phyloP scores from a whole-genome alignment of 768 basidiomycete genomes.

The Tulasnella sp. region DNA sequence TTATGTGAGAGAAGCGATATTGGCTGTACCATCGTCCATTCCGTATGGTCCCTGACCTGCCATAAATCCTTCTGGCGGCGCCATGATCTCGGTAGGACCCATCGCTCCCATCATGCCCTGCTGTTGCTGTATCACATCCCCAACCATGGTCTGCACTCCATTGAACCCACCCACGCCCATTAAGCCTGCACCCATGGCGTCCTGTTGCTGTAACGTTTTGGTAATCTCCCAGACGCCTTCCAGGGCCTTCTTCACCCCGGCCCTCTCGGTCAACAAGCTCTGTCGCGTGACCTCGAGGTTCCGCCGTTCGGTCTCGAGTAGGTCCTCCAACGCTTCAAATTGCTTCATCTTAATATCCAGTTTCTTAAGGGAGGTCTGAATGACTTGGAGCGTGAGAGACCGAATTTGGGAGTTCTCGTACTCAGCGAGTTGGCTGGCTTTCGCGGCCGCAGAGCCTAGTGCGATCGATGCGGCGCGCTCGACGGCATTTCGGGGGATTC shows the following conservation, averaged over 20 bases:
- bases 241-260: conserved; percentile 58
- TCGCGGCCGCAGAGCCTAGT: conserved; percentile 78
- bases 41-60: conserved; percentile 9
- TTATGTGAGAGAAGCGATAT: conserved; percentile 7
- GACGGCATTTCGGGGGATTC: conserved; percentile 59
- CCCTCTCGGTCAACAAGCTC: conserved; percentile 68
- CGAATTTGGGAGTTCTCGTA: conserved; percentile 78
- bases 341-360: conserved; percentile 90
- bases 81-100: neutral
- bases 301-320: conserved; percentile 83
- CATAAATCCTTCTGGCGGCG: neutral
- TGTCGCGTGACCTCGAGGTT: conserved; percentile 73
- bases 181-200: neutral
- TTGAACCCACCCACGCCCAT: neutral
- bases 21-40: conserved; percentile 5
- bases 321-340: conserved; percentile 87
- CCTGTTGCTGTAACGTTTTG: conserved; percentile 1
- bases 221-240: conserved; percentile 31
- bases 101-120: neutral
- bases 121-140: conserved; percentile 5
- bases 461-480: conserved; percentile 78
- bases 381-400: conserved; percentile 62
- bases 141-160: neutral
- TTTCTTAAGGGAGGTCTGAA: conserved; percentile 66
- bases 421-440: conserved; percentile 67